Base-by-base conservation (phyloP, 345 rosid species). In the Eucalyptus shirleyi region DNA sequence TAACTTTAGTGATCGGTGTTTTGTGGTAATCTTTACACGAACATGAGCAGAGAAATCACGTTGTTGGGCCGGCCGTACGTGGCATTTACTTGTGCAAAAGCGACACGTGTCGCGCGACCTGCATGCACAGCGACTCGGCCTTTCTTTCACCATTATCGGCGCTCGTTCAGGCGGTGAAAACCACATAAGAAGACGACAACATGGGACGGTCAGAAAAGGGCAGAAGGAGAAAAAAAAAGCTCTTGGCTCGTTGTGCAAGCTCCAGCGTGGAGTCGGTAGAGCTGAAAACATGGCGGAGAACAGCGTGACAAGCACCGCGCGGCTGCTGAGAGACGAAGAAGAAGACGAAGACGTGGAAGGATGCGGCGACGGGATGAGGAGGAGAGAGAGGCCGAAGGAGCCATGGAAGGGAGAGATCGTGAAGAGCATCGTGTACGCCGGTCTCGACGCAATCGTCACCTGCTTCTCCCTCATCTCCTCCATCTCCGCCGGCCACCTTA, bases 381-480 rank as follows among this genome's bases (percentile, higher is more conserved):
- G 45, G 26, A 42, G 28, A 47, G 82, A 47, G 86, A 89, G 92
- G 88, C 93, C 94, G 14, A 91, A 56, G 53, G 91, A 90, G 88
- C 90, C 93, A 14, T 92, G 92, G 92, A 92, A 90, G 65, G 92
- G 94, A 80, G 92, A 89, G 91, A 85, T 87, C 14, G 93, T 91
- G 89, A 92, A 90, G 89, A 94, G 93, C 89, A 50, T 93, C 3
- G 93, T 93, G 60, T 93, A 93, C 50, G 92, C 91, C 24, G 95
- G 94, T 6, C 93, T 91, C 69, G 93, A 93, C 8, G 94, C 93
- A 90, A 92, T 92, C 60, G 88, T 92, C 89, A 91, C 93, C 12
- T 91, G 89, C 87, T 94, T 94, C 82, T 91, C 94, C 23, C 94
- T 93, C 89, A 92, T 93, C 88, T 92, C 95, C 86, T 90, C 94